Evolutionary conservation across 495 filamentous ascomycete genomes (phyloP).

Genomic region (Cetradonia linearis): DNA sequence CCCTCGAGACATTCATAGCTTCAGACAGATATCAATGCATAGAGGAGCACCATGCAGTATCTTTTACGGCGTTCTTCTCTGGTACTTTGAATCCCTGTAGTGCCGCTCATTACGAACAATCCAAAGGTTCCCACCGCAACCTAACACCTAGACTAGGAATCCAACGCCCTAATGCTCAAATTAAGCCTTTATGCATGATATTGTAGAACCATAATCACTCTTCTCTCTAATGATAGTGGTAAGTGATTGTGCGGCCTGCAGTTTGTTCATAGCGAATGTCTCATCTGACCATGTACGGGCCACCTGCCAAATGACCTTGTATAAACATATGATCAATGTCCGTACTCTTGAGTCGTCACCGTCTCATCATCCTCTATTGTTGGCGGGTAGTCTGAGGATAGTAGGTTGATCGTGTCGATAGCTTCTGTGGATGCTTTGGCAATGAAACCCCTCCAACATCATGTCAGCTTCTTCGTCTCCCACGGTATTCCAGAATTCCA

Average conservation of each 20-base stretch:
- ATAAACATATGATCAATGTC: background rate
- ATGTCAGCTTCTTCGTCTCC: background rate
- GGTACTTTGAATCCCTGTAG: too few relatives aligned
- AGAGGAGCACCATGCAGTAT: background rate
- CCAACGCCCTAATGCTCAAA: background rate
- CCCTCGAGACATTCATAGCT: background rate
- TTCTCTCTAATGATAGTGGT: background rate
- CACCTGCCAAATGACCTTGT: background rate
- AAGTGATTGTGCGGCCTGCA: too few relatives aligned
- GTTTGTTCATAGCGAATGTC: background rate
- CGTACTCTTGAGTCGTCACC: slow-evolving; percentile 31
- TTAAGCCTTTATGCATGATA: background rate
- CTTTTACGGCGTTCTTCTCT: background rate
- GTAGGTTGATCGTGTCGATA: slow-evolving; percentile 57
- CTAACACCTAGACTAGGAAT: background rate
- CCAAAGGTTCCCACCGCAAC: background rate
- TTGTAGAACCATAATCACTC: background rate
- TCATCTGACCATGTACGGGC: background rate
- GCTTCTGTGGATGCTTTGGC: slow-evolving; percentile 57
- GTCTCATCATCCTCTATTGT: slow-evolving; percentile 68
- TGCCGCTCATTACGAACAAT: background rate
- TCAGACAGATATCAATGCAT: background rate
- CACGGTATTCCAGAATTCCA: background rate
- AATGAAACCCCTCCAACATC: slow-evolving; percentile 57
- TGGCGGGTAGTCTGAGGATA: slow-evolving; percentile 53